Percentiles rank a stretch among this genome's conserved stretches.
These are phyloP conservation scores for Neodidymelliopsis sp. DNA, from an alignment of 2,329 filamentous ascomycete species.

Conservation along the genomic window DNA sequence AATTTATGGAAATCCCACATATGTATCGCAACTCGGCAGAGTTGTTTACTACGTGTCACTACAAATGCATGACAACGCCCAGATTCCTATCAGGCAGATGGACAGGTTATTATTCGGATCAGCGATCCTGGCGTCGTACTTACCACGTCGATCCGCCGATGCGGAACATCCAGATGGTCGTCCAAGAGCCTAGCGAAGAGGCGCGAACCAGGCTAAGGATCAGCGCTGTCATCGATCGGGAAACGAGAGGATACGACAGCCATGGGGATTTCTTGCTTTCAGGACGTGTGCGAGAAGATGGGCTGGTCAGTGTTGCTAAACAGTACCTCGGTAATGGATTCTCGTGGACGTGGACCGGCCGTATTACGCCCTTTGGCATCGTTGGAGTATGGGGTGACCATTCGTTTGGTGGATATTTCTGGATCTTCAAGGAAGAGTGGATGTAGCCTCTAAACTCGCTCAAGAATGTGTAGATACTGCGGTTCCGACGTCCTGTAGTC, in stretches of 20 bases:
- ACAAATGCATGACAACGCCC: slow-evolving; percentile 23
- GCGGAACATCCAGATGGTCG: slow-evolving; percentile 20
- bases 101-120: slow-evolving; percentile 29
- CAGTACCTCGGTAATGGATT: slow-evolving; percentile 14
- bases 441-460: background rate
- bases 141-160: slow-evolving; percentile 22
- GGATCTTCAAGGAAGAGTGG: slow-evolving; percentile 40
- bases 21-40: slow-evolving; percentile 9
- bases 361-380: slow-evolving; percentile 35
- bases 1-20: slow-evolving; percentile 25
- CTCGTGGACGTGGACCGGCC: slow-evolving; percentile 27
- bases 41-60: slow-evolving; percentile 25
- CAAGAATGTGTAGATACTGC: no score
- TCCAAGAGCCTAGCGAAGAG: slow-evolving; percentile 1
- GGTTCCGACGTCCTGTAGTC: no score
- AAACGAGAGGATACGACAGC: slow-evolving; percentile 23
- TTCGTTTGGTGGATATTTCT: slow-evolving; percentile 34
- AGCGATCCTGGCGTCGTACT: slow-evolving; percentile 3
- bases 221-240: slow-evolving; percentile 11
- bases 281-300: slow-evolving; percentile 24
- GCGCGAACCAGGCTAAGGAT: slow-evolving; percentile 3
- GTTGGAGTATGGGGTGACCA: slow-evolving; percentile 28
- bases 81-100: slow-evolving; percentile 27
- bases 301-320: slow-evolving; percentile 25
- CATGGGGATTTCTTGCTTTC: slow-evolving; percentile 25